A percentile compares a stretch with the other conserved stretches of the same genome.
These are phyloP conservation scores for Rhodotorula kratochvilovae DNA, from an alignment of 768 basidiomycete genomes.

Conservation along the genomic window DNA sequence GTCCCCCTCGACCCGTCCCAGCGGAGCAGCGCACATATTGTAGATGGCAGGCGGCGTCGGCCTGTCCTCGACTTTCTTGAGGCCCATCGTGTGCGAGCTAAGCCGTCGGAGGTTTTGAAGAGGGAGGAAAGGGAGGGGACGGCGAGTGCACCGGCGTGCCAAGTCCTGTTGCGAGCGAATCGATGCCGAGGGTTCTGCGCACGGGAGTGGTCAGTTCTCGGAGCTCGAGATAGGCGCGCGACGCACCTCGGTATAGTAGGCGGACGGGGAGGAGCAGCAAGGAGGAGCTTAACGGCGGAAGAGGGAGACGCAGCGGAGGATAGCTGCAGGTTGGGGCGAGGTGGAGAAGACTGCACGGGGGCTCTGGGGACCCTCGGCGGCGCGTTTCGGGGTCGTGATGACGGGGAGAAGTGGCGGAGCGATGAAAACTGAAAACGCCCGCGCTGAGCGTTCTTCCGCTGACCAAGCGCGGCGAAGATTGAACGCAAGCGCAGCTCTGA, in stretches of 20 bases:
- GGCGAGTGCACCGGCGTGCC: no score
- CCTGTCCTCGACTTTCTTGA: slow-evolving; percentile 25
- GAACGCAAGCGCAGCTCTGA: no score
- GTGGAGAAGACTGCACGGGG: background rate
- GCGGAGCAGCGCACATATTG: slow-evolving; percentile 5
- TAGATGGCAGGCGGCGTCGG: slow-evolving; percentile 25
- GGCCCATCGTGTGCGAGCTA: slow-evolving; percentile 2
- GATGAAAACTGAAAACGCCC: background rate
- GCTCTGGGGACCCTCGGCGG: background rate
- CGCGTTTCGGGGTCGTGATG: background rate
- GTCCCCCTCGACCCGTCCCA: background rate
- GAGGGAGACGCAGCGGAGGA: background rate
- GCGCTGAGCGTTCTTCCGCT: background rate
- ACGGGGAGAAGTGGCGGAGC: background rate
- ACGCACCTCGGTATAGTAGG: no score
- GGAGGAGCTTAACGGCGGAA: no score
- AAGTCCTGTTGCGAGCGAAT: background rate
- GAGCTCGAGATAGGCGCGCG: no score
- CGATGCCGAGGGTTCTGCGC: background rate
- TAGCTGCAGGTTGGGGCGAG: background rate
- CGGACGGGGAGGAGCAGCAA: background rate
- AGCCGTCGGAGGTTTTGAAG: background rate
- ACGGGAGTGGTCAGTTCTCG: background rate
- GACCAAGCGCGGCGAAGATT: no score
- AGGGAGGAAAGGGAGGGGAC: no score